Evolutionary conservation across 768 basidiomycete species (phyloP).

Genomic region (Mycena olivaceomarginata): DNA sequence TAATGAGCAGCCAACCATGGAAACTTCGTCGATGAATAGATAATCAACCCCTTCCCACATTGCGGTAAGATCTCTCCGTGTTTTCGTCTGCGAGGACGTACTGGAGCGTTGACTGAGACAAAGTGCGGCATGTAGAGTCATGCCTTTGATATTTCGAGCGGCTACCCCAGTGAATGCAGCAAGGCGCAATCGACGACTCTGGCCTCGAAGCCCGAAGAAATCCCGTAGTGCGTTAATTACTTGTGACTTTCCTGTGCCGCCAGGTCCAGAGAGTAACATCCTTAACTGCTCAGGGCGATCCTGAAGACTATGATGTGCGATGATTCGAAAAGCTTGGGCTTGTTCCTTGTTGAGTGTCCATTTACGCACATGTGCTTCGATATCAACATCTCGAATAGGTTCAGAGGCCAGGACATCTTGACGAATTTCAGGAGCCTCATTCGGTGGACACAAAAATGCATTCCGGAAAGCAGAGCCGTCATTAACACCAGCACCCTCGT

Average conservation of each 20-base stretch:
- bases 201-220: neutral
- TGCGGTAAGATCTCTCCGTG: neutral
- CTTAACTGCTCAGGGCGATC: too few relatives aligned
- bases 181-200: neutral
- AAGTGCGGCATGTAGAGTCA: neutral
- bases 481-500: neutral
- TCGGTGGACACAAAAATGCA: neutral
- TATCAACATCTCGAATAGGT: neutral
- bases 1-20: neutral
- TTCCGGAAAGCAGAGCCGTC: constrained; percentile 24
- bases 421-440: constrained; percentile 15
- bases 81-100: neutral
- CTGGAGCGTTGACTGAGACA: neutral
- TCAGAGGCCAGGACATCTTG: constrained; percentile 8
- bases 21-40: neutral
- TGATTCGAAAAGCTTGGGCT: too few relatives aligned
- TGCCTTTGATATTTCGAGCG: neutral
- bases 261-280: neutral
- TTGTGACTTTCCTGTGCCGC: neutral
- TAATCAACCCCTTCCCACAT: too few relatives aligned
- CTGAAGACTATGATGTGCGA: too few relatives aligned
- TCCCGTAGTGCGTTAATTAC: neutral
- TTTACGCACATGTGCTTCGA: too few relatives aligned
- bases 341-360: too few relatives aligned
- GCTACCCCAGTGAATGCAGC: neutral